Percentiles rank a stretch among this genome's conserved stretches.
phyloP scores from a whole-genome alignment of 192 early-diverging fungal species.

The Backusella circina region DNA sequence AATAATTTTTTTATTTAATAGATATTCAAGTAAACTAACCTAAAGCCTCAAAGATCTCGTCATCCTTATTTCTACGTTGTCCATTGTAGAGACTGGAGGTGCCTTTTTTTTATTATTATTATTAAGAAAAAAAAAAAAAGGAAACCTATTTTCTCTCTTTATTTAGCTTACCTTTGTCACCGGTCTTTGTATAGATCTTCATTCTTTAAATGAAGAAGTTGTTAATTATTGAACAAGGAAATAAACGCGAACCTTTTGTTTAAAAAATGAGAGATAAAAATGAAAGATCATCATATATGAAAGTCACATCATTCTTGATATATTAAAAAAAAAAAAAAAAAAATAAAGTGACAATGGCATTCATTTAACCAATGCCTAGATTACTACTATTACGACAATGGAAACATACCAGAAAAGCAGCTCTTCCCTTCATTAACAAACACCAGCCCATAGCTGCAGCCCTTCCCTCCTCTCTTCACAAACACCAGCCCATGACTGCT shows the following conservation, averaged over 20 bases:
- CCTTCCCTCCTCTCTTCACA: not conserved
- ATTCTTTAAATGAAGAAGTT: no score
- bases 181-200: slow-evolving; percentile 91
- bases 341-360: not conserved
- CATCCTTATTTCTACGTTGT: slow-evolving; percentile 84
- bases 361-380: not conserved
- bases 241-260: not conserved
- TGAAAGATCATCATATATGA: no score
- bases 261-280: not conserved
- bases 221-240: no score
- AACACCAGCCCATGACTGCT: no score
- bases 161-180: slow-evolving; percentile 71
- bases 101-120: slow-evolving; percentile 34
- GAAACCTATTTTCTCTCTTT: not conserved
- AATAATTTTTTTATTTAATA: not conserved
- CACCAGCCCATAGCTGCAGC: not conserved
- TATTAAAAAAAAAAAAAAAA: not conserved
- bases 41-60: slow-evolving; percentile 88
- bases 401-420: not conserved
- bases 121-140: not conserved
- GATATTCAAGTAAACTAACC: slow-evolving; percentile 33
- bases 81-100: slow-evolving; percentile 88
- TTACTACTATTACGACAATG: not conserved
- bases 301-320: no score
- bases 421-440: not conserved